phyloP scores from a whole-genome alignment of 2,329 filamentous ascomycete genomes.

The Scytalidium sp. region DNA sequence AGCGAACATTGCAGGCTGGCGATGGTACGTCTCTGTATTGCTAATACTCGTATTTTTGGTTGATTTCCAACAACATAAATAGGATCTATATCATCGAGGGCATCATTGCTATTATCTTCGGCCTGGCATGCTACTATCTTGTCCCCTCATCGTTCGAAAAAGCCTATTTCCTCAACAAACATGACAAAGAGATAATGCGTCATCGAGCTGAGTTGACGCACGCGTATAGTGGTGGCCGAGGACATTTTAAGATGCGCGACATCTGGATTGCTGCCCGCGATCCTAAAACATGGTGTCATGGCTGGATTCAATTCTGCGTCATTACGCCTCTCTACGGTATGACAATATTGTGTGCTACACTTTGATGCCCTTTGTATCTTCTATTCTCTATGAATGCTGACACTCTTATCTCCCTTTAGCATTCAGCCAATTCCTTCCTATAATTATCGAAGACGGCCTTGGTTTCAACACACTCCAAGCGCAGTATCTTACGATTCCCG shows the following conservation, averaged over 20 bases:
- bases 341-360: too few relatives aligned
- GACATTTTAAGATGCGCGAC: neutral
- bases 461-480: slow-evolving; percentile 19
- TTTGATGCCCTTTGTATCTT: too few relatives aligned
- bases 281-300: neutral
- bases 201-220: neutral
- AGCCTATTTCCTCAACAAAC: slow-evolving; percentile 24
- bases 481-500: slow-evolving; percentile 34
- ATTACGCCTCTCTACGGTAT: neutral
- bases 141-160: slow-evolving; percentile 22
- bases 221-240: neutral
- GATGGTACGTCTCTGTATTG: slow-evolving; percentile 11
- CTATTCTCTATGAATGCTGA: neutral
- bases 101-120: slow-evolving; percentile 18
- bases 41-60: neutral
- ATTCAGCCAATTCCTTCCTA: slow-evolving; percentile 32
- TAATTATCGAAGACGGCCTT: slow-evolving; percentile 15
- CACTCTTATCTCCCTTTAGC: neutral
- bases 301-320: neutral
- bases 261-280: neutral
- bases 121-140: slow-evolving; percentile 18
- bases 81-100: slow-evolving; percentile 21
- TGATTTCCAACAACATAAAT: neutral
- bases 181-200: slow-evolving; percentile 21
- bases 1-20: slow-evolving; percentile 27